phyloP scores from a whole-genome alignment of 2,329 filamentous ascomycete genomes.

The Colletotrichum falcatum region DNA sequence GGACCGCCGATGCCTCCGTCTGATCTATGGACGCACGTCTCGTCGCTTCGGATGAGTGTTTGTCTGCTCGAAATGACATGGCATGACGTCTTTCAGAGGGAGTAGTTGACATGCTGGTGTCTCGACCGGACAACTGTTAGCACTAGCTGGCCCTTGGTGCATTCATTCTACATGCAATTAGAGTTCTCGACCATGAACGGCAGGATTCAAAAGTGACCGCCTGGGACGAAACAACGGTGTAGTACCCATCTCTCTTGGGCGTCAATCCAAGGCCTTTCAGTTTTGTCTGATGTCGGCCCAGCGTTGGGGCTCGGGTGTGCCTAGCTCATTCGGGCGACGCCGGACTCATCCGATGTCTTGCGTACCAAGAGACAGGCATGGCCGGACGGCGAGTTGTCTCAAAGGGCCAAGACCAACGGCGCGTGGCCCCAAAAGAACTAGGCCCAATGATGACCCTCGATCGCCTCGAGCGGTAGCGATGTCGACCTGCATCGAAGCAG shows the following conservation, averaged over 20 bases:
- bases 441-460: neutral
- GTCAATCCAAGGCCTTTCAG: neutral
- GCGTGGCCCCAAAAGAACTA: neutral
- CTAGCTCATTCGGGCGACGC: neutral
- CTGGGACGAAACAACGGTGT: neutral
- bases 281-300: constrained; percentile 9
- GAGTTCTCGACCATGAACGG: neutral
- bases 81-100: neutral
- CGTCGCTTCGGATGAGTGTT: neutral
- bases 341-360: constrained; percentile 4
- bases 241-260: neutral
- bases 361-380: neutral
- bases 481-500: constrained; percentile 5
- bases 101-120: neutral
- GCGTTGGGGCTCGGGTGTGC: constrained; percentile 11
- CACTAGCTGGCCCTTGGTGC: too few relatives aligned
- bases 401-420: constrained; percentile 4
- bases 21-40: neutral
- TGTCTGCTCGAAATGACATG: neutral
- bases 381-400: constrained; percentile 25
- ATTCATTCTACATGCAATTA: too few relatives aligned
- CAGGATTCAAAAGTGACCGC: neutral
- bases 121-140: too few relatives aligned
- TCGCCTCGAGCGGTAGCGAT: neutral
- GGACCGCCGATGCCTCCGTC: constrained; percentile 12